These are phyloP conservation scores for Linanthus parryae DNA, from an alignment of 148 eudicot genomes.

Conservation along the genomic window DNA sequence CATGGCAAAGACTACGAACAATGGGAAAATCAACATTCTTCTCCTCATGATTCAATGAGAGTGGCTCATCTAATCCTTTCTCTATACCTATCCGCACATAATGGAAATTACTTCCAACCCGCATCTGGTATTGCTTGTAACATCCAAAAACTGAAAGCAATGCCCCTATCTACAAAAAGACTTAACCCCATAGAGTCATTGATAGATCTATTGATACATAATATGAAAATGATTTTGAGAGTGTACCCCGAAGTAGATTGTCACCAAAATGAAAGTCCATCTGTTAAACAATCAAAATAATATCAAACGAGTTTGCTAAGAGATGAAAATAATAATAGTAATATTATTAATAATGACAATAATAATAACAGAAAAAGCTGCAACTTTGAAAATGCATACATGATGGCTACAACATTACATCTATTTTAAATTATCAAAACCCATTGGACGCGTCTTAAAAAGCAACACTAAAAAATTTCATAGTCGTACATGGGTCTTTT, in stretches of 20 bases:
- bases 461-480: too few relatives aligned
- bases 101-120: conserved; percentile 2
- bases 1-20: conserved; percentile 19
- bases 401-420: too few relatives aligned
- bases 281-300: conserved; percentile 32
- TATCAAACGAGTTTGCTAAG: too few relatives aligned
- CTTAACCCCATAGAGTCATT: not conserved
- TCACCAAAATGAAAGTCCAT: conserved; percentile 52
- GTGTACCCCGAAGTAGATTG: conserved; percentile 53
- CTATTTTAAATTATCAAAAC: too few relatives aligned
- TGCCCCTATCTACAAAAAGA: conserved; percentile 40
- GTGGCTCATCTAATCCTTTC: conserved; percentile 30
- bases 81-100: conserved; percentile 17
- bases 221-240: conserved; percentile 1
- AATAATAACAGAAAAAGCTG: too few relatives aligned
- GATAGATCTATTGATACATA: not conserved
- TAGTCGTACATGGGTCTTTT: too few relatives aligned
- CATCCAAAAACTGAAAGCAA: conserved; percentile 43
- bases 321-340: too few relatives aligned
- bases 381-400: too few relatives aligned
- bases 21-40: conserved; percentile 7
- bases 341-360: too few relatives aligned
- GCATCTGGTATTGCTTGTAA: conserved; percentile 18
- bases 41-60: conserved; percentile 12
- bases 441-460: too few relatives aligned